phyloP scores from a whole-genome alignment of 225 moss, liverwort and hornwort species.

The Lunularia cruciata region DNA sequence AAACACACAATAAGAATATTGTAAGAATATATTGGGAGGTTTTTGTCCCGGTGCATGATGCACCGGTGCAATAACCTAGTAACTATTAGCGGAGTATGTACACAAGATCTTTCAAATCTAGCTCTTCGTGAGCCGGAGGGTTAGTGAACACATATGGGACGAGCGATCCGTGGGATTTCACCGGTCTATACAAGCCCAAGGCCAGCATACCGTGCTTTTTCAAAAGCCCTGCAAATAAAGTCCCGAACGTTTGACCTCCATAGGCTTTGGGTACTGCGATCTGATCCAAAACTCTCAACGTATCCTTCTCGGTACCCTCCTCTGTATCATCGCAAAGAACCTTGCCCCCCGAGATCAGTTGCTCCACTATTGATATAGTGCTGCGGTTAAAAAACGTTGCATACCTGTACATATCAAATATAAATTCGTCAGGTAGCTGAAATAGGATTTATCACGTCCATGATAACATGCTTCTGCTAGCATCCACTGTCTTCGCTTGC shows the following conservation, averaged over 20 bases:
- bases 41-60: too few relatives aligned
- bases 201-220: conserved; percentile 55
- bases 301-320: conserved; percentile 31
- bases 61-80: too few relatives aligned
- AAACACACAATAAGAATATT: too few relatives aligned
- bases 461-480: too few relatives aligned
- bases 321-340: conserved; percentile 37
- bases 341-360: conserved; percentile 78
- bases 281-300: conserved; percentile 59
- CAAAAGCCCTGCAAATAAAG: conserved; percentile 66
- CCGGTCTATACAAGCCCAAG: conserved; percentile 68
- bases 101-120: conserved; percentile 67
- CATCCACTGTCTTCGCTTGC: not conserved
- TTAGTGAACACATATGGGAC: conserved; percentile 84
- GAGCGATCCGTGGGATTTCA: conserved; percentile 48
- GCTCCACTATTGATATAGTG: conserved; percentile 81
- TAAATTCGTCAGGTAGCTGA: not conserved
- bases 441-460: too few relatives aligned
- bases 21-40: too few relatives aligned
- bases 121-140: conserved; percentile 55
- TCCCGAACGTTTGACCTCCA: conserved; percentile 55
- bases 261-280: conserved; percentile 68
- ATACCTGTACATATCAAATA: conserved; percentile 50
- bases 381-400: conserved; percentile 86
- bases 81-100: conserved; percentile 61